Percentiles rank a stretch among this genome's conserved stretches.
Evolutionary conservation across 164 flowering plant species (phyloP).

Genomic region (Kalanchoe fedtschenkoi): DNA sequence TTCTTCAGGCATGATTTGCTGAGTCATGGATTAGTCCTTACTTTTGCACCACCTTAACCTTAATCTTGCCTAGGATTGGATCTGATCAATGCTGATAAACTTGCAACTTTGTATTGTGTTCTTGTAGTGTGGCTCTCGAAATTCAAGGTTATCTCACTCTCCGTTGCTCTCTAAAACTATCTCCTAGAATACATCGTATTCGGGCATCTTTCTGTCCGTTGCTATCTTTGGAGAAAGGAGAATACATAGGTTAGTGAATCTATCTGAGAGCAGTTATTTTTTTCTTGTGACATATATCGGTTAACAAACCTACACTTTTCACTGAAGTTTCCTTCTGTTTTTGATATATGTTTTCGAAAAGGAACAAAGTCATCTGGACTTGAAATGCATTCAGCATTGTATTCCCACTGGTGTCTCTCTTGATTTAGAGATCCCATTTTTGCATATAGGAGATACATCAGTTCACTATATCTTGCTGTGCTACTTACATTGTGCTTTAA

Average conservation of each 20-base stretch:
- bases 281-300: neutral
- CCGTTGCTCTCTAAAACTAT: slow-evolving; percentile 83
- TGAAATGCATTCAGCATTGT: no score
- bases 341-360: neutral
- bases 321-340: no score
- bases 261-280: neutral
- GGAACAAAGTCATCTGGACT: neutral
- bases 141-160: slow-evolving; percentile 78
- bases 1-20: slow-evolving; percentile 60
- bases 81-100: neutral
- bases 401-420: neutral
- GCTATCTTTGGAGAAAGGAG: slow-evolving; percentile 94
- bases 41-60: neutral
- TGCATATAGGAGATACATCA: neutral
- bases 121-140: slow-evolving; percentile 72
- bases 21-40: neutral
- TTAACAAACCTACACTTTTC: neutral
- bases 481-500: slow-evolving; percentile 11
- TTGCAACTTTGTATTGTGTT: neutral
- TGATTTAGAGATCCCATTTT: neutral
- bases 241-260: slow-evolving; percentile 68
- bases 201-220: slow-evolving; percentile 92
- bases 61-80: neutral
- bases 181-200: slow-evolving; percentile 69
- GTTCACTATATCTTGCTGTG: neutral